A percentile compares a stretch with the other conserved stretches of the same genome.
These are phyloP conservation scores for Quercus alba DNA, from an alignment of 306 rosid species.

Conservation along the genomic window DNA sequence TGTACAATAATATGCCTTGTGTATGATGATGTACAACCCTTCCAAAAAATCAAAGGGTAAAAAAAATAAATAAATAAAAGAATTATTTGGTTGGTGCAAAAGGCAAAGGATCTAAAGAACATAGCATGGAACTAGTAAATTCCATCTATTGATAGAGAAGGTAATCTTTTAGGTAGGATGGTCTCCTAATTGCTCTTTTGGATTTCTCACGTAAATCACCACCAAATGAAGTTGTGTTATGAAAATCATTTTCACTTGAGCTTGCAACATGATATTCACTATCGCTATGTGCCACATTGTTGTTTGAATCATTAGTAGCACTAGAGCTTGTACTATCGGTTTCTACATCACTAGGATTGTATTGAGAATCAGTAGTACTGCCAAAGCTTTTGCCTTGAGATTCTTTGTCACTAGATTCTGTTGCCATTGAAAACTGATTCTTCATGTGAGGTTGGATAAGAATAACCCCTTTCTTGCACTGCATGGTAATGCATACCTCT, in stretches of 20 bases:
- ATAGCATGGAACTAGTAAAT: background rate
- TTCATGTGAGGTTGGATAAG: background rate
- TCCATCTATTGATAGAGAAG: background rate
- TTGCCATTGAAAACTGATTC: background rate
- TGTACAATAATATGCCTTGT: no score
- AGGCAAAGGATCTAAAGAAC: background rate
- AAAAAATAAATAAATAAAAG: no score
- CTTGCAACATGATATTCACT: background rate
- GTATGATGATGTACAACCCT: no score
- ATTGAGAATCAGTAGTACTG: background rate
- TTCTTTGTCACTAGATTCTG: background rate
- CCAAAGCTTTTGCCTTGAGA: background rate
- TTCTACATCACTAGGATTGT: background rate
- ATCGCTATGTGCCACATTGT: background rate
- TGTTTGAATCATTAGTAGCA: background rate
- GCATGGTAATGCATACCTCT: background rate
- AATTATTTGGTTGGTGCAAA: background rate
- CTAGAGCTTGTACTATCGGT: background rate
- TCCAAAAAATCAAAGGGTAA: no score
- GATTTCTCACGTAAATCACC: background rate
- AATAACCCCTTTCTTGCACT: background rate
- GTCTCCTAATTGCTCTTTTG: background rate
- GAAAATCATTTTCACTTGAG: background rate
- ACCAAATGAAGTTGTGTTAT: background rate
- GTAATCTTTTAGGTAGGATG: background rate